Conservation (phyloP, 1,284 basidiomycete species). For the Cutaneotrichosporon sp. region DNA sequence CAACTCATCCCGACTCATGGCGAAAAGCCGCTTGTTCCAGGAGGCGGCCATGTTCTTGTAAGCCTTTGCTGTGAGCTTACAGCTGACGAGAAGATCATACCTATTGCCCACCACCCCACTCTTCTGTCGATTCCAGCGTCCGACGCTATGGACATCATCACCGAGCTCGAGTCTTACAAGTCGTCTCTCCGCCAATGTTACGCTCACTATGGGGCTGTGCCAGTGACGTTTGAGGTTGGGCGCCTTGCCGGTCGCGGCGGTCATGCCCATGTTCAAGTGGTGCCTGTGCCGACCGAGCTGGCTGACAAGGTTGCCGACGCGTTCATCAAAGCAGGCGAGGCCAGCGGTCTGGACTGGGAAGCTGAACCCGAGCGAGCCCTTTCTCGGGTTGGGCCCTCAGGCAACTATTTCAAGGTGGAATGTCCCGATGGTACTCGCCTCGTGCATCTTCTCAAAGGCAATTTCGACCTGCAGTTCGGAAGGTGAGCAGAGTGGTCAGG, state of each 20-base stretch:
- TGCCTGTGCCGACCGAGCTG: constrained; percentile 67
- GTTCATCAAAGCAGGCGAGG: constrained; percentile 64
- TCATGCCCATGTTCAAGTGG: constrained; percentile 83
- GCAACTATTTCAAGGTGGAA: constrained; percentile 83
- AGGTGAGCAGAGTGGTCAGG: constrained; percentile 60
- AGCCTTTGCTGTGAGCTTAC: constrained; percentile 10
- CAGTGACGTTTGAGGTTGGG: constrained; percentile 83
- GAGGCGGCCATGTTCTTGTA: constrained; percentile 81
- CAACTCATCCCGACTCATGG: constrained; percentile 71
- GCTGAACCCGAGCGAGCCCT: constrained; percentile 62
- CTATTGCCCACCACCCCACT: constrained; percentile 66
- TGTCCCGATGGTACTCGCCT: constrained; percentile 77
- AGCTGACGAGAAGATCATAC: constrained; percentile 57
- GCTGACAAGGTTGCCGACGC: constrained; percentile 61
- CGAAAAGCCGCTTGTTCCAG: constrained; percentile 61
- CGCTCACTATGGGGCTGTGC: constrained; percentile 60
- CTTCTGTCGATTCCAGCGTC: constrained; percentile 66
- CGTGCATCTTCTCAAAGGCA: constrained; percentile 74
- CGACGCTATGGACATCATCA: constrained; percentile 64
- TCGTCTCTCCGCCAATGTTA: constrained; percentile 66
- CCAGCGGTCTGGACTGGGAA: constrained; percentile 60
- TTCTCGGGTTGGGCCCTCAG: constrained; percentile 49
- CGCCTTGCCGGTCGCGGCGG: constrained; percentile 77
- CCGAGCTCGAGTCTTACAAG: constrained; percentile 80
- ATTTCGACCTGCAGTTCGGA: constrained; percentile 87